Evolutionary conservation across 2,329 filamentous ascomycete genomes (phyloP).

Genomic region (Arthrobotrys entomopaga): DNA sequence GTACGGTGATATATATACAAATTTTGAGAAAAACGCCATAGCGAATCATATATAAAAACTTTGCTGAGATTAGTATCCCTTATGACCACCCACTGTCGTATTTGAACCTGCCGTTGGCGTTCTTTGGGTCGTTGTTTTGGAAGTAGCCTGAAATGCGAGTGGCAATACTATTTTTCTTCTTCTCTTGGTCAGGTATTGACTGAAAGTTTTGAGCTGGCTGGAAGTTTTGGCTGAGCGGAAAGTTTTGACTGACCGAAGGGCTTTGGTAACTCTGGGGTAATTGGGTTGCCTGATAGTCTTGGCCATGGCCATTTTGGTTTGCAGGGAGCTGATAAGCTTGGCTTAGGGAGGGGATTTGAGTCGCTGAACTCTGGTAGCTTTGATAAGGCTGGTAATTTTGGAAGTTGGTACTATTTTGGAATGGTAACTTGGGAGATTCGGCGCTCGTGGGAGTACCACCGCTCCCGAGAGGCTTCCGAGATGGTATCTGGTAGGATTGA

Average conservation of each 20-base stretch:
- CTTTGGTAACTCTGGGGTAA: constrained; percentile 16
- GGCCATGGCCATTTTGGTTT: constrained; percentile 3
- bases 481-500: constrained; percentile 29
- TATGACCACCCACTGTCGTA: constrained; percentile 22
- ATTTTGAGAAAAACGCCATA: too few relatives aligned
- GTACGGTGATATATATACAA: too few relatives aligned
- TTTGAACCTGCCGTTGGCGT: constrained; percentile 7
- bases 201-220: constrained; percentile 2
- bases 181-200: neutral
- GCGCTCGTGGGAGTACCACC: neutral
- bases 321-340: constrained; percentile 19
- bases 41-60: too few relatives aligned
- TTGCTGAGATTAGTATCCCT: neutral
- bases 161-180: constrained; percentile 11
- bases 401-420: constrained; percentile 14
- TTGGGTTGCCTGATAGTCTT: constrained; percentile 2
- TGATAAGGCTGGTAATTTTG: constrained; percentile 23
- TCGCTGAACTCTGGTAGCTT: constrained; percentile 12
- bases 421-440: constrained; percentile 4
- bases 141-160: constrained; percentile 39
- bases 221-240: constrained; percentile 1
- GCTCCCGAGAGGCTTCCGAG: constrained; percentile 33
- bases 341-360: neutral
- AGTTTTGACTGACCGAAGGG: constrained; percentile 19
- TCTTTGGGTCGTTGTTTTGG: constrained; percentile 14